Percentiles rank a stretch among this genome's conserved stretches.
Conservation (phyloP, 768 basidiomycete genomes). For the Tephrocybe rancida region DNA sequence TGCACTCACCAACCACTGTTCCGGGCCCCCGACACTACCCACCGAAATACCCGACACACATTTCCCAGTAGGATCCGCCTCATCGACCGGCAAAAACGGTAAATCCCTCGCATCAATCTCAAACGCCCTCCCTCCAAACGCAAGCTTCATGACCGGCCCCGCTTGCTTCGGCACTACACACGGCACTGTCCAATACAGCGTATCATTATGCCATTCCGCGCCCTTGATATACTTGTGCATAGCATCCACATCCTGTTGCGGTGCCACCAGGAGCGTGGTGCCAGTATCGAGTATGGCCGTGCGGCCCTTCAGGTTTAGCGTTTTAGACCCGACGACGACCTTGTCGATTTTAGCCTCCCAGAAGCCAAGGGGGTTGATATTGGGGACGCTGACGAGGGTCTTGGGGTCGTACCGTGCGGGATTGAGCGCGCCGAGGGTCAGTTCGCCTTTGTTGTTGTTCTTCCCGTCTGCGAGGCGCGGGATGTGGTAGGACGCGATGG, state of each 20-base stretch:
- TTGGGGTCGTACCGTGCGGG: slow-evolving; percentile 47
- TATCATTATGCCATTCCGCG: slow-evolving; percentile 47
- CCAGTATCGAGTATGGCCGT: slow-evolving; percentile 58
- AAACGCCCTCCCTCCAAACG: slow-evolving; percentile 60
- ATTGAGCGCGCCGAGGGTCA: slow-evolving; percentile 69
- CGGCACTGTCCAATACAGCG: slow-evolving; percentile 57
- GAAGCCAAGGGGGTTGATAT: slow-evolving; percentile 40
- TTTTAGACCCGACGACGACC: slow-evolving; percentile 49
- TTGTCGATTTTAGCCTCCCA: slow-evolving; percentile 63
- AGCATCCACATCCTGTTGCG: slow-evolving; percentile 46
- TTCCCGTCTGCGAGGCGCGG: slow-evolving; percentile 53
- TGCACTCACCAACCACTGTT: slow-evolving; percentile 62
- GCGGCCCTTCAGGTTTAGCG: slow-evolving; percentile 42
- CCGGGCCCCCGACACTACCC: slow-evolving; percentile 49
- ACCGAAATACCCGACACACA: slow-evolving; percentile 65
- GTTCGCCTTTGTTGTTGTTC: slow-evolving; percentile 49
- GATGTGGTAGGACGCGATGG: slow-evolving; percentile 72
- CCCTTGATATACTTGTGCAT: slow-evolving; percentile 62
- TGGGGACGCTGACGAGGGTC: slow-evolving; percentile 49
- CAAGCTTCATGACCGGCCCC: slow-evolving; percentile 49
- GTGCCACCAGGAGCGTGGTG: slow-evolving; percentile 25
- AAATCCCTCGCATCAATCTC: slow-evolving; percentile 62
- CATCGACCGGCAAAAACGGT: slow-evolving; percentile 51
- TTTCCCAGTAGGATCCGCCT: slow-evolving; percentile 46
- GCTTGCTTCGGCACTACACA: slow-evolving; percentile 49